Percentiles rank a stretch among this genome's conserved stretches.
Conservation (phyloP, 1,284 basidiomycete species). For the Malassezia slooffiae region DNA sequence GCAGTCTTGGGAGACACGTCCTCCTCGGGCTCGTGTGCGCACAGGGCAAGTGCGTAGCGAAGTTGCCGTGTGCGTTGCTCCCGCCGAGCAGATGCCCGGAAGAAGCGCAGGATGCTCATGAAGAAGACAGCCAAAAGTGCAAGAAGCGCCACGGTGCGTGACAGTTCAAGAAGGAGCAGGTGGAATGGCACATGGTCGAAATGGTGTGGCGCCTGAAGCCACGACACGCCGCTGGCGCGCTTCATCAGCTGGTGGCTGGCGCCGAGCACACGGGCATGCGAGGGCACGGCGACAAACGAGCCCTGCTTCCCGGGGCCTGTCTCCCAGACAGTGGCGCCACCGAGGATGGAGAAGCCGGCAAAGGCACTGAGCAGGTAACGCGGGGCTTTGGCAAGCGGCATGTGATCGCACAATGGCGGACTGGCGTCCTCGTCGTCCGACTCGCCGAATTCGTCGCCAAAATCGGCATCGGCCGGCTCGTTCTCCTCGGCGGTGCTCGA, state of each 20-base stretch:
- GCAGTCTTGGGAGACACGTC: too few relatives aligned
- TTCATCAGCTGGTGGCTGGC: slow-evolving; percentile 41
- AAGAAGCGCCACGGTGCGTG: slow-evolving; percentile 23
- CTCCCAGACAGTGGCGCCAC: slow-evolving; percentile 21
- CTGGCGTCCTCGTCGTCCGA: slow-evolving; percentile 25
- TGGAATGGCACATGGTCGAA: slow-evolving; percentile 30
- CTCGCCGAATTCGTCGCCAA: slow-evolving; percentile 12
- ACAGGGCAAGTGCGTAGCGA: too few relatives aligned
- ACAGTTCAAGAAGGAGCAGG: slow-evolving; percentile 27
- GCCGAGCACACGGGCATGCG: slow-evolving; percentile 23
- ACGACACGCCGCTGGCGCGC: slow-evolving; percentile 16
- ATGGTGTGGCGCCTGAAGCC: slow-evolving; percentile 17
- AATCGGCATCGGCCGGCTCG: slow-evolving; percentile 18
- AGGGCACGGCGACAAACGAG: slow-evolving; percentile 14
- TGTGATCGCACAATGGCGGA: slow-evolving; percentile 12
- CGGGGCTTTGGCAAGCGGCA: slow-evolving; percentile 9
- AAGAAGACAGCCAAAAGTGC: slow-evolving; percentile 24
- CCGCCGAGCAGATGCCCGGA: slow-evolving; percentile 7
- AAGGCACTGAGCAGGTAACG: slow-evolving; percentile 42
- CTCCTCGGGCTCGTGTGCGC: too few relatives aligned
- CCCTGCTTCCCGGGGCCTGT: not conserved
- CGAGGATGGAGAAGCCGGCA: slow-evolving; percentile 34
- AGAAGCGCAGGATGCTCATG: slow-evolving; percentile 21
- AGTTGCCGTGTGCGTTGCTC: not conserved
- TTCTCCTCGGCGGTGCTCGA: slow-evolving; percentile 21